A percentile compares a stretch with the other conserved stretches of the same genome.
Conservation (phyloP, 225 moss, liverwort and hornwort genomes). For the Pseudisothecium myosuroides region DNA sequence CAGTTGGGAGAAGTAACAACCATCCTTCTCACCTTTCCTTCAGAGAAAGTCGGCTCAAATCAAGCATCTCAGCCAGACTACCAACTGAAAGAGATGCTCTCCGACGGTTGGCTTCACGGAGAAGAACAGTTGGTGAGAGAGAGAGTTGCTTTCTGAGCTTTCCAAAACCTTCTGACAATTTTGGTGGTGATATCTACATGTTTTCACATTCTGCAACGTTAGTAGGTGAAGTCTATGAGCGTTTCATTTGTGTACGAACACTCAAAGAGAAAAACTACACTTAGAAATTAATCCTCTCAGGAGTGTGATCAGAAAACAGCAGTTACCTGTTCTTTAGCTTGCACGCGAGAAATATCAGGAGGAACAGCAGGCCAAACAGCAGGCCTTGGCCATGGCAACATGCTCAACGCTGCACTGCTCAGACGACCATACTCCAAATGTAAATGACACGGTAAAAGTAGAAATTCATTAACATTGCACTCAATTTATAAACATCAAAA, state of each 20-base stretch:
- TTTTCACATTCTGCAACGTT: neutral
- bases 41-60: constrained; percentile 13
- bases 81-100: constrained; percentile 84
- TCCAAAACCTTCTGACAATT: constrained; percentile 36
- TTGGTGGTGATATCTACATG: constrained; percentile 46
- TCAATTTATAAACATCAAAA: neutral
- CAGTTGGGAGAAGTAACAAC: neutral
- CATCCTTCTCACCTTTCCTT: constrained; percentile 34
- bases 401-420: constrained; percentile 98
- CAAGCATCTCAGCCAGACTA: constrained; percentile 64
- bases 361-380: constrained; percentile 94
- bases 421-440: constrained; percentile 5
- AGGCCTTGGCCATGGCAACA: constrained; percentile 98
- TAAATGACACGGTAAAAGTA: neutral
- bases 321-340: constrained; percentile 68
- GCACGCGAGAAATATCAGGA: constrained; percentile 55
- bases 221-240: neutral
- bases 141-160: constrained; percentile 66
- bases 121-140: constrained; percentile 76
- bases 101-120: constrained; percentile 85
- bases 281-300: neutral
- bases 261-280: neutral
- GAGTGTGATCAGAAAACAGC: neutral
- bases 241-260: neutral
- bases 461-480: neutral